phyloP scores from a whole-genome alignment of 768 basidiomycete genomes.

The Lepiota venenata region DNA sequence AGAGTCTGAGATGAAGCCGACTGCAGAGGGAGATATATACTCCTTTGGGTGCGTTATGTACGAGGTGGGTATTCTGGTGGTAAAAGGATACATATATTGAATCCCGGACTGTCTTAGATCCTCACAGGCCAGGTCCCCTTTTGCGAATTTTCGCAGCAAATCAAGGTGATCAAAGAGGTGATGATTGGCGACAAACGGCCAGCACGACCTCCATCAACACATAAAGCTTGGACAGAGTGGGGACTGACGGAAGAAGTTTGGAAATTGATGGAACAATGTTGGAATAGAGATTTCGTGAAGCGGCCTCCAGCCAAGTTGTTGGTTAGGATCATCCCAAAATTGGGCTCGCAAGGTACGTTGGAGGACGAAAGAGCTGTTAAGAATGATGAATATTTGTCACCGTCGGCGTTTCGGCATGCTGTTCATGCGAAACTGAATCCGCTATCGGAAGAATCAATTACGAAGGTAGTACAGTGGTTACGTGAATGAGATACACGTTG shows the following conservation, averaged over 20 bases:
- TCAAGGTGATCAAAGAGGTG: slow-evolving; percentile 8
- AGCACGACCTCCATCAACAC: not conserved
- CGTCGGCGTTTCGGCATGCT: slow-evolving; percentile 3
- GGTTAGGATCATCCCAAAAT: not conserved
- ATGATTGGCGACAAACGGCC: slow-evolving; percentile 8
- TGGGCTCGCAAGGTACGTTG: not conserved
- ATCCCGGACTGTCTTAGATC: not conserved
- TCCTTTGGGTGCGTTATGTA: slow-evolving; percentile 15
- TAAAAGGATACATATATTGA: not conserved
- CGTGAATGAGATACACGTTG: not conserved
- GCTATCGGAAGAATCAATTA: slow-evolving; percentile 5
- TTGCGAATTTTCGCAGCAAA: not conserved
- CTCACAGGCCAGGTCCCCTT: slow-evolving; percentile 11
- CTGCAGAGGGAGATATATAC: slow-evolving; percentile 17
- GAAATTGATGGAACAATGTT: slow-evolving; percentile 13
- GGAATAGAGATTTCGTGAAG: not conserved
- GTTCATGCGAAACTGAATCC: slow-evolving; percentile 6
- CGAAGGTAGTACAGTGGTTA: slow-evolving; percentile 3
- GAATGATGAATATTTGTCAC: slow-evolving; percentile 2
- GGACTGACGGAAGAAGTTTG: slow-evolving; percentile 9
- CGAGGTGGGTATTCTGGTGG: slow-evolving; percentile 10
- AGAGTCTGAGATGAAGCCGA: slow-evolving; percentile 2
- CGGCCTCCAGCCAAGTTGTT: not conserved
- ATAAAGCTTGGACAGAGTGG: not conserved
- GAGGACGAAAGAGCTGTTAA: not conserved